Conservation (phyloP, 257 asterid genomes). For the Ajuga chamaepitys region DNA sequence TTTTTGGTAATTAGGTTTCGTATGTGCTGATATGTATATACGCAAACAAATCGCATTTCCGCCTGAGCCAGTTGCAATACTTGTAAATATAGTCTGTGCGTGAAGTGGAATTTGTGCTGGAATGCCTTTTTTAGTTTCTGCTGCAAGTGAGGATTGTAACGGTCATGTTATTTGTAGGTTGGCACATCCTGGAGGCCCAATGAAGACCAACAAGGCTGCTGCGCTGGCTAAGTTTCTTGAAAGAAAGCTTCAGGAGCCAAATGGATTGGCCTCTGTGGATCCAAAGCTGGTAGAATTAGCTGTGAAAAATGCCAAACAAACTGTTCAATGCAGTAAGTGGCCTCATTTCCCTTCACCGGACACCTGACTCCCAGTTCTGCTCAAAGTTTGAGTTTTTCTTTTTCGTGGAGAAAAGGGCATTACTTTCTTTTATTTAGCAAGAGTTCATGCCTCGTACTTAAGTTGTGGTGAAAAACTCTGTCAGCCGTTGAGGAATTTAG, state of each 20-base stretch:
- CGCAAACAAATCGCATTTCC: not conserved
- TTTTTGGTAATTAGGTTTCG: not conserved
- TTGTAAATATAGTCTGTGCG: not conserved
- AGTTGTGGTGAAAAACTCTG: not conserved
- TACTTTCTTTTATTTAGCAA: not conserved
- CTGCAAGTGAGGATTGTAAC: slow-evolving; percentile 3
- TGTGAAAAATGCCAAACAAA: slow-evolving; percentile 69
- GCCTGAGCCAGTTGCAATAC: not conserved
- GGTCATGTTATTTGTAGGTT: slow-evolving; percentile 36
- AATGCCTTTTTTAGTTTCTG: slow-evolving; percentile 8
- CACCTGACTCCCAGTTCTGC: not conserved
- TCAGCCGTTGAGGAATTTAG: not conserved
- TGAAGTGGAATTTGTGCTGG: not conserved
- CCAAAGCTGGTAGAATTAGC: slow-evolving; percentile 77
- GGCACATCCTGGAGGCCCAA: slow-evolving; percentile 94
- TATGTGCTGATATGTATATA: not conserved
- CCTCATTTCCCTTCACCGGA: not conserved
- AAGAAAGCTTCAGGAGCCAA: slow-evolving; percentile 79
- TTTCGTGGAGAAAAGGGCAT: no score
- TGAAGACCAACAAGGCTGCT: slow-evolving; percentile 95
- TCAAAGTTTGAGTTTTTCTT: not conserved
- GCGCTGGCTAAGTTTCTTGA: slow-evolving; percentile 90
- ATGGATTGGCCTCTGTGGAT: slow-evolving; percentile 72
- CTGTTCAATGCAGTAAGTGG: slow-evolving; percentile 56
- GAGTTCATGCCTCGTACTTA: not conserved